phyloP scores from a whole-genome alignment of 768 basidiomycete genomes.

The Pisolithus orientalis region DNA sequence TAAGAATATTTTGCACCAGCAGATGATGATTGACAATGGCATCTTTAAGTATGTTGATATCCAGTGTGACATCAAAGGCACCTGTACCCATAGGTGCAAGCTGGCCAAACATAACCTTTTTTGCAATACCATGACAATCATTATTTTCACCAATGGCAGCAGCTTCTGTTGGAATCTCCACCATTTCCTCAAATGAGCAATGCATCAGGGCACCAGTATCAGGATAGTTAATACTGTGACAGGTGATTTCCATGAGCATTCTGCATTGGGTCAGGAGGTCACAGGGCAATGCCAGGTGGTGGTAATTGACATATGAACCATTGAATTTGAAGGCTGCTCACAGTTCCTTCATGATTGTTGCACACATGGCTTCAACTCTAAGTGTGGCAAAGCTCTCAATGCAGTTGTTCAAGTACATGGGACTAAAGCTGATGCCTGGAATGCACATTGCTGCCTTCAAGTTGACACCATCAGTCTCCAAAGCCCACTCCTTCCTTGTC shows the following conservation, averaged over 20 bases:
- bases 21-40: too few species aligned
- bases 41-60: too few species aligned
- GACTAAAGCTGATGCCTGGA: constrained; percentile 87
- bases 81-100: too few species aligned
- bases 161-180: too few species aligned
- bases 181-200: background rate
- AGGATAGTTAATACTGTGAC: constrained; percentile 97
- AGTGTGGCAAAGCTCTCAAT: constrained; percentile 91
- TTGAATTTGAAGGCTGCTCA: constrained; percentile 97
- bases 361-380: constrained; percentile 95
- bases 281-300: constrained; percentile 92
- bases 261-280: constrained; percentile 98
- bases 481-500: constrained; percentile 44
- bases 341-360: constrained; percentile 89
- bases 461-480: constrained; percentile 65
- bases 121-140: too few species aligned
- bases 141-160: too few species aligned
- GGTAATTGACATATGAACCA: constrained; percentile 98
- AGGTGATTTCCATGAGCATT: constrained; percentile 93
- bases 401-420: constrained; percentile 96
- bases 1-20: too few species aligned
- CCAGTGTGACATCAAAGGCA: too few species aligned
- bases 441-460: constrained; percentile 92
- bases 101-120: too few species aligned
- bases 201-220: constrained; percentile 98